Base-by-base conservation (phyloP, 176 grass and related monocot genomes). In the Juncus inflexus region DNA sequence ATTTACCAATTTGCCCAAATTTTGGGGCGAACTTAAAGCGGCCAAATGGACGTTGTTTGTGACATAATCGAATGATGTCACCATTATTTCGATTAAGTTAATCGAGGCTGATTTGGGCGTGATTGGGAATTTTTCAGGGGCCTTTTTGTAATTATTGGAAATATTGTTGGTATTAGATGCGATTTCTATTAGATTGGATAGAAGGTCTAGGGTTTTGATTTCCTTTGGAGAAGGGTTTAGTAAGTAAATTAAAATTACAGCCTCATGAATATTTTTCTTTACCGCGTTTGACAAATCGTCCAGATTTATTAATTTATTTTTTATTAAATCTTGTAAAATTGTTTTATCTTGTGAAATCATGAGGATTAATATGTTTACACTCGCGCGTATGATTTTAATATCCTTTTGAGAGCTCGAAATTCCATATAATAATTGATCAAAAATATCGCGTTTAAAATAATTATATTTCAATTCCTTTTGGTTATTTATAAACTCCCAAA, bases 1-100 rank as follows among this genome's bases (percentile, higher is more conserved):
- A 79, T 86, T 84, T 42, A 92, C 77, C 38, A 99, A 85, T 58
- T 99, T 90, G 62, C 77, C 85, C 12, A 99, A 74, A 70, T 86
- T 82, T 63, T 70, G 74, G 13, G 88, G 94, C 9, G 87, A 99
- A 64, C 84, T 89, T 67, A 99, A 78, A n/a, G 75, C 61, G 70
- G 82, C 85, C 64, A 99, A 86, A 79, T 92, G 88, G 51, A 99
- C 72, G 72, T 92, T 99, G 58, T 99, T 99, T 1, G 94, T 99
- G 76, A 99, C 85, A 86, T 99, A 92, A 79, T 99, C 94, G 3
- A 92, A 99, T 79, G 94, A 85, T 40, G 94, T 99, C 53, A 99
- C 94, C 56, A 99, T 70, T 52, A 89, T 83, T 76, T 99, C 94
- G 74, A 99, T 99, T 77, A 99, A 84, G 50, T 87, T 82, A 83